Base-by-base conservation (phyloP, 106 monocot species). In the Triglochin maritima region DNA sequence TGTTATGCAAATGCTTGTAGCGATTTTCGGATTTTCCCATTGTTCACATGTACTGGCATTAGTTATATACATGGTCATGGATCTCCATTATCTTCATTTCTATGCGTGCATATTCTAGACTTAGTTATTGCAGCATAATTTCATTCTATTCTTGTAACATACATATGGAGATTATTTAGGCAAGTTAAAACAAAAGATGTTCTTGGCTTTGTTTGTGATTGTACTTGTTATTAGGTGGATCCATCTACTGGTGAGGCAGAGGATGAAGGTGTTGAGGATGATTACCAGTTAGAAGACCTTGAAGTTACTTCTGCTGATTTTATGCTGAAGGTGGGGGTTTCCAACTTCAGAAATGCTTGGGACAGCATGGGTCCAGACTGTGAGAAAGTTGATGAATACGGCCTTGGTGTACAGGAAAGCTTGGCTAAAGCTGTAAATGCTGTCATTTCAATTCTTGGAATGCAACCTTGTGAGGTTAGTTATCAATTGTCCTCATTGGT, bases 291-390 rank as follows among this genome's bases (percentile, higher is more conserved):
- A 2, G 88, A 93, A 77, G 93, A 93, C 67, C 71, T 93, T 57
- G 93, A 93, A 68, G 62, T 93, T 49, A 57, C 74, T 45, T 71
- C 83, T n/a, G 85, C 86, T 58, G 93, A 93, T 62, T 93, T 88
- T 55, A 89, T 93, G 82, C 55, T 80, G 47, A 83, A 83, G 65
- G 84, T 86, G 10, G 73, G 73, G 9, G 86, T 93, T 44, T 80
- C 86, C 44, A 93, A 93, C 70, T 93, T 93, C 88, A 81, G 71
- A 53, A 88, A 89, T 80, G 88, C 93, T 62, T 93, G 93, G 93
- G 93, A 93, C 53, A 89, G 76, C 49, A 80, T 93, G 84, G 88
- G 72, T 15, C 57, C 81, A 55, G 88, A 89, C 12, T 79, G 50
- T 48, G 93, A 93, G 73, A 79, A 76, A 11, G 67, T 89, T 52